A percentile compares a stretch with the other conserved stretches of the same genome.
These are phyloP conservation scores for Globisporangium acanthophoron DNA, from an alignment of 352 stramenopile species.

Conservation along the genomic window DNA sequence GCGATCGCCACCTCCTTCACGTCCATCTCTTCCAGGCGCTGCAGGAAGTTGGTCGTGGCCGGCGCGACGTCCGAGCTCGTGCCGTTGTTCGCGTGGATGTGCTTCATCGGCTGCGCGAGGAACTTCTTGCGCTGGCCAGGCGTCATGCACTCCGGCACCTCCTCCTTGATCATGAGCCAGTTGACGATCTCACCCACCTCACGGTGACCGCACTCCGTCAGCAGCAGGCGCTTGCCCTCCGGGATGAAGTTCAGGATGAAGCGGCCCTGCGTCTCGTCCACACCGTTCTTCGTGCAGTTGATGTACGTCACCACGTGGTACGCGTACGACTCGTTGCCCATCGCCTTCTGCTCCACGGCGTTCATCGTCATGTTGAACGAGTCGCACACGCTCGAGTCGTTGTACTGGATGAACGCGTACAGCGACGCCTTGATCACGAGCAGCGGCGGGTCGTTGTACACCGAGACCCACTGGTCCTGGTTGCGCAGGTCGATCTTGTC, in stretches of 20 bases:
- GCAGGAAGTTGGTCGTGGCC: constrained; percentile 61
- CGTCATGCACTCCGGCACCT: constrained; percentile 83
- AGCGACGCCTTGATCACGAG: constrained; percentile 82
- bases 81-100: constrained; percentile 75
- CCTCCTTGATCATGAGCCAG: constrained; percentile 79
- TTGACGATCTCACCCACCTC: constrained; percentile 83
- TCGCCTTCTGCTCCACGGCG: constrained; percentile 73
- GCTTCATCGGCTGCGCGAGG: constrained; percentile 81
- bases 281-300: constrained; percentile 72
- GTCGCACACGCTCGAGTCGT: constrained; percentile 75
- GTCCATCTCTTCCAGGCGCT: constrained; percentile 55
- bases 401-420: constrained; percentile 85
- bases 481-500: constrained; percentile 82
- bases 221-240: constrained; percentile 66
- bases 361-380: constrained; percentile 86
- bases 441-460: constrained; percentile 74
- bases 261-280: constrained; percentile 68
- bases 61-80: constrained; percentile 34
- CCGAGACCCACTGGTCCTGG: constrained; percentile 67
- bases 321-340: constrained; percentile 61
- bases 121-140: constrained; percentile 72
- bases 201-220: constrained; percentile 81
- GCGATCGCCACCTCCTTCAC: constrained; percentile 62
- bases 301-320: constrained; percentile 86
- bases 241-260: constrained; percentile 86